Conservation (phyloP, 2,329 filamentous ascomycete genomes). For the Periconia sp. region DNA sequence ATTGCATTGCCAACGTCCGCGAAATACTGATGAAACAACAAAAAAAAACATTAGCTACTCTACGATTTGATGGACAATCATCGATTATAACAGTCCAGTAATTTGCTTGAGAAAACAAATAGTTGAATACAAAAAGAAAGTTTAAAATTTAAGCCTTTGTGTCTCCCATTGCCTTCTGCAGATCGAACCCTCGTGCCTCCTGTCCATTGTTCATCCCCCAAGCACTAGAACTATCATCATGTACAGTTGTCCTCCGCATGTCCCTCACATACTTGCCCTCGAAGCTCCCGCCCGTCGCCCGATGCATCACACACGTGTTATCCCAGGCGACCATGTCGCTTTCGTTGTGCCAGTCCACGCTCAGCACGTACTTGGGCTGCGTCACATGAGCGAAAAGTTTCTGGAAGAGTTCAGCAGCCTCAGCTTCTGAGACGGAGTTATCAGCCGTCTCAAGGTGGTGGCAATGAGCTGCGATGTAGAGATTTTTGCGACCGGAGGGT, state of each 20-base stretch:
- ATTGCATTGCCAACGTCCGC: no score
- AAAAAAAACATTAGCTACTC: no score
- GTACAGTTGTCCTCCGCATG: conserved; percentile 63
- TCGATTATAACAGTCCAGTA: no score
- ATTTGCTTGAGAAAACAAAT: no score
- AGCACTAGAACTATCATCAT: conserved; percentile 52
- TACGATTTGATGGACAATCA: no score
- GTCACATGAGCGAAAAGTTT: conserved; percentile 56
- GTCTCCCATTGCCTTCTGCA: conserved; percentile 15
- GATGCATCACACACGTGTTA: conserved; percentile 63
- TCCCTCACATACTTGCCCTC: conserved; percentile 58
- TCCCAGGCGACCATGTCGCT: conserved; percentile 66
- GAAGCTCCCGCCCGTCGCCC: conserved; percentile 57
- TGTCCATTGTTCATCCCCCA: conserved; percentile 51
- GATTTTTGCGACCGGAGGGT: conserved; percentile 57
- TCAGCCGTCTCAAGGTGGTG: conserved; percentile 56
- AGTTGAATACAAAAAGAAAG: no score
- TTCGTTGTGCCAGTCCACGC: conserved; percentile 55
- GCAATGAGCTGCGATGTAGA: conserved; percentile 61
- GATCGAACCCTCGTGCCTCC: conserved; percentile 21
- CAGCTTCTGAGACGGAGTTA: conserved; percentile 25
- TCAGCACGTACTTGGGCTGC: conserved; percentile 55
- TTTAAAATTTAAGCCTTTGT: no score
- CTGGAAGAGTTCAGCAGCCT: conserved; percentile 46
- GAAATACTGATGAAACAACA: no score